phyloP scores from a whole-genome alignment of 768 basidiomycete species.

The Tremella yokohamensis region DNA sequence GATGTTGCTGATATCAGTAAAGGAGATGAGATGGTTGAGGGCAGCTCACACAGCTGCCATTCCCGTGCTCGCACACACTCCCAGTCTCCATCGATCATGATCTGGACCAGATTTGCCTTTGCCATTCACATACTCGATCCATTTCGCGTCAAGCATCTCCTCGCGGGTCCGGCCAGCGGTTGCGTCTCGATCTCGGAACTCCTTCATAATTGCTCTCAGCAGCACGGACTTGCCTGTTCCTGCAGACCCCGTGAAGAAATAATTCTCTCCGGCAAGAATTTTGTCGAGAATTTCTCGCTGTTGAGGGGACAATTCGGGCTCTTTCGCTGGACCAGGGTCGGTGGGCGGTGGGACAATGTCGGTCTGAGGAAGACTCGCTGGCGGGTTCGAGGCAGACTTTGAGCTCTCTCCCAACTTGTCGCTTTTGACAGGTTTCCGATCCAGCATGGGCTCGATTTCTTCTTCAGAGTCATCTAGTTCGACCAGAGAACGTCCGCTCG shows the following conservation, averaged over 20 bases:
- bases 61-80: constrained; percentile 87
- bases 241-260: constrained; percentile 97
- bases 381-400: constrained; percentile 3
- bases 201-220: constrained; percentile 80
- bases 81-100: constrained; percentile 29
- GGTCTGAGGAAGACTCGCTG: too few relatives aligned
- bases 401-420: neutral
- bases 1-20: constrained; percentile 27
- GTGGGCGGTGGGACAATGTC: neutral
- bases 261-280: constrained; percentile 57
- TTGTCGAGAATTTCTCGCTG: constrained; percentile 28
- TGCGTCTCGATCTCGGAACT: constrained; percentile 52
- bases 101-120: neutral
- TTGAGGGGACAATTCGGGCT: constrained; percentile 25
- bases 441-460: neutral
- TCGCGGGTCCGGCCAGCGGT: neutral
- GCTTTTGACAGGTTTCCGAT: constrained; percentile 2
- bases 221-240: constrained; percentile 97
- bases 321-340: constrained; percentile 6
- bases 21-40: neutral
- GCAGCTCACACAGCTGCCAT: constrained; percentile 61
- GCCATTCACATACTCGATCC: neutral
- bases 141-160: neutral
- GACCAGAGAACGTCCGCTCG: neutral
- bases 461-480: neutral